These are phyloP conservation scores for Aspergillus latus DNA, from an alignment of 2,329 filamentous ascomycete species.

Conservation along the genomic window DNA sequence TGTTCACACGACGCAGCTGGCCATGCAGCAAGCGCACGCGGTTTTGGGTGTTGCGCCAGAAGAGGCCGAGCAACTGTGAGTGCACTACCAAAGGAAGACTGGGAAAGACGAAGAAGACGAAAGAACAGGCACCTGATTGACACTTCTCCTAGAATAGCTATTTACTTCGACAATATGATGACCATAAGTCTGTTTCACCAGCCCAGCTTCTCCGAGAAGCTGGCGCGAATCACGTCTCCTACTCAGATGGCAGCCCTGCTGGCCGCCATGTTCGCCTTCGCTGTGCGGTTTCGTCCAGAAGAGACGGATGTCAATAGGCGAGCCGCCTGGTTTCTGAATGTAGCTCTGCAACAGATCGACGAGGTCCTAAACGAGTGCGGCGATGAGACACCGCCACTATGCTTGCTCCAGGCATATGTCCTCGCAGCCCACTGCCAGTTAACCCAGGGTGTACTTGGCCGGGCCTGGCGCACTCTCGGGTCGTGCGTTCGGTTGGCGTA, in stretches of 20 bases:
- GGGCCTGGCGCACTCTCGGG: slow-evolving; percentile 38
- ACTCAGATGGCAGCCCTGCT: not conserved
- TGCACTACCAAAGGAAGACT: too few species aligned
- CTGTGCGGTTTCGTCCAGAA: not conserved
- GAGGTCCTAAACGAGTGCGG: not conserved
- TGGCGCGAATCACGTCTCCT: slow-evolving; percentile 5
- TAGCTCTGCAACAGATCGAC: not conserved
- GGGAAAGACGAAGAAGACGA: too few species aligned
- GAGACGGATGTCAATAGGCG: not conserved
- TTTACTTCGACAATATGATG: slow-evolving; percentile 32
- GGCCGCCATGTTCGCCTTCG: not conserved
- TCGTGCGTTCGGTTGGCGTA: slow-evolving; percentile 34
- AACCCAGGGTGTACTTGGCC: slow-evolving; percentile 36
- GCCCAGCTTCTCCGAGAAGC: slow-evolving; percentile 26
- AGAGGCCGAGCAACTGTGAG: too few species aligned
- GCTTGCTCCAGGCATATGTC: slow-evolving; percentile 35
- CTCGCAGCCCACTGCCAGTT: slow-evolving; percentile 38
- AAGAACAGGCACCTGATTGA: too few species aligned
- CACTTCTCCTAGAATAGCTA: too few species aligned
- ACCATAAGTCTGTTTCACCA: slow-evolving; percentile 35
- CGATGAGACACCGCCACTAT: not conserved
- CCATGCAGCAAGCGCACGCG: too few species aligned
- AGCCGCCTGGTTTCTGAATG: not conserved
- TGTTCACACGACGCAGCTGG: too few species aligned
- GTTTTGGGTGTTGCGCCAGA: too few species aligned